phyloP scores from a whole-genome alignment of 345 rosid genomes.

The Garcia nutans region DNA sequence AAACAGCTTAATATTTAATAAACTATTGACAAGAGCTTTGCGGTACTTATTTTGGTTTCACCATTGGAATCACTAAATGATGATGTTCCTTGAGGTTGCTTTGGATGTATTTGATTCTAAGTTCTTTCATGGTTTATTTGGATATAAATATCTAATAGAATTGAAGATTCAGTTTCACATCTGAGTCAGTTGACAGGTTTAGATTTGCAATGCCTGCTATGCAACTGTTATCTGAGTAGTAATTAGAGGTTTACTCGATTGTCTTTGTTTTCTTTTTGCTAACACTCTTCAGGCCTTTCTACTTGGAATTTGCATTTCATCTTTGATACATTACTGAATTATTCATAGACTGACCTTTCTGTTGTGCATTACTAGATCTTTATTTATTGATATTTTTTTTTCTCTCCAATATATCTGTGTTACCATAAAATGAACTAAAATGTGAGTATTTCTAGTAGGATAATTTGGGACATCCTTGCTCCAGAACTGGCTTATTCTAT shows the following conservation, averaged over 20 bases:
- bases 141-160: not conserved
- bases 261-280: not conserved
- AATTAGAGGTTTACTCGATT: too few species aligned
- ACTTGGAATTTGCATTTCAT: not conserved
- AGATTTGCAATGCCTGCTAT: not conserved
- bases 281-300: not conserved
- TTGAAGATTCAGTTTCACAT: not conserved
- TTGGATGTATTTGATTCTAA: too few species aligned
- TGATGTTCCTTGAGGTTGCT: not conserved
- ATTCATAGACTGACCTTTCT: not conserved
- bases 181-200: not conserved
- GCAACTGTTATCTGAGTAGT: not conserved
- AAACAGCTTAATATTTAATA: too few species aligned
- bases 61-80: not conserved
- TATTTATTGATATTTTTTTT: too few species aligned
- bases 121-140: not conserved
- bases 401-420: not conserved
- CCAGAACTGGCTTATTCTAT: not conserved
- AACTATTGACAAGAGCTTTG: not conserved
- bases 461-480: not conserved
- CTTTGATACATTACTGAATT: not conserved
- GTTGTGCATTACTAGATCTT: not conserved
- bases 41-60: not conserved
- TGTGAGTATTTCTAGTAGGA: not conserved
- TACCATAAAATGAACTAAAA: too few species aligned